A percentile compares a stretch with the other conserved stretches of the same genome.
phyloP scores from a whole-genome alignment of 306 rosid genomes.

The Prunus mongolica region DNA sequence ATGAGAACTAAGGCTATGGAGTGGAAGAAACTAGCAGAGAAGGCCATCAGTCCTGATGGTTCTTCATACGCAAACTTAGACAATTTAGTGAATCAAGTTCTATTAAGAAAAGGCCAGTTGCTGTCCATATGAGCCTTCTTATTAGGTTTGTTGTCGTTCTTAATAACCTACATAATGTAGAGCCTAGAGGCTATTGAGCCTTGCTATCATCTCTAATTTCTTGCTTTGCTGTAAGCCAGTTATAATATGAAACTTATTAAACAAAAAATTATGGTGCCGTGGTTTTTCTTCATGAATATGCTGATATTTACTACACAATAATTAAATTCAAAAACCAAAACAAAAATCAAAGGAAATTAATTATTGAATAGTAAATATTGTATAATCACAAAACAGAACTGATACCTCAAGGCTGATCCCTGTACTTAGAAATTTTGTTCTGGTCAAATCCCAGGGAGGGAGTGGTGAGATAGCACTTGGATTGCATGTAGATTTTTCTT shows the following conservation, averaged over 20 bases:
- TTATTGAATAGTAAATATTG: too few species aligned
- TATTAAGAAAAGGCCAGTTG: neutral
- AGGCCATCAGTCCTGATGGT: neutral
- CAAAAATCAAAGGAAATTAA: too few species aligned
- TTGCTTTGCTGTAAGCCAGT: too few species aligned
- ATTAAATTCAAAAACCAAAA: too few species aligned
- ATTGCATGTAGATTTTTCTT: slow-evolving; percentile 48
- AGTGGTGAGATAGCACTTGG: slow-evolving; percentile 80
- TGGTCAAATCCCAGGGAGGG: slow-evolving; percentile 66
- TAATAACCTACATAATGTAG: too few species aligned
- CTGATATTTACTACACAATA: too few species aligned
- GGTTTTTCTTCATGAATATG: too few species aligned
- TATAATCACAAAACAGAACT: neutral
- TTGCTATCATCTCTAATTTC: too few species aligned
- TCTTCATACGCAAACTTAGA: neutral
- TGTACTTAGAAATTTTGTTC: slow-evolving; percentile 84
- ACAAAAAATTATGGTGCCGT: too few species aligned
- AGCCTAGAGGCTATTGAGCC: too few species aligned
- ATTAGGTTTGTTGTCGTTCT: too few species aligned
- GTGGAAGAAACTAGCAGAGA: slow-evolving; percentile 1
- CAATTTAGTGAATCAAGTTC: neutral
- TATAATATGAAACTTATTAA: too few species aligned
- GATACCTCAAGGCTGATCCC: slow-evolving; percentile 69
- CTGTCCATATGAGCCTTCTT: neutral
- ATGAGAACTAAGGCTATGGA: neutral